Percentiles rank a stretch among this genome's conserved stretches.
Evolutionary conservation across 495 filamentous ascomycete genomes (phyloP).

Genomic region (Xylaria grammica): DNA sequence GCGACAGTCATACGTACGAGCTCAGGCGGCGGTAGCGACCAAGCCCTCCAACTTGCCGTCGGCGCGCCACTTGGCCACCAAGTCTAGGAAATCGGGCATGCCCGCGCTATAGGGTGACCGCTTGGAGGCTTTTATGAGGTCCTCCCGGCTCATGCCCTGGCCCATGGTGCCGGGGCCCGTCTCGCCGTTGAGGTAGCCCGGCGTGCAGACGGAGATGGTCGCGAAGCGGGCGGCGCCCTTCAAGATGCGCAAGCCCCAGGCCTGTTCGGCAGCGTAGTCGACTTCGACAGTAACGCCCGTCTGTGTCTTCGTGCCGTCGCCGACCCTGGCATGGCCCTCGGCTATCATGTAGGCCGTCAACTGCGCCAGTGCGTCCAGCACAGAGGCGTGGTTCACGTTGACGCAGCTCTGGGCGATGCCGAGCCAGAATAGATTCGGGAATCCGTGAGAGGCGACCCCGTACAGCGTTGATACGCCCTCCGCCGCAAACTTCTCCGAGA

Average conservation of each 20-base stretch:
- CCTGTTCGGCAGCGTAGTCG: slow-evolving; percentile 47
- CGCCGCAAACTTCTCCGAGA: slow-evolving; percentile 50
- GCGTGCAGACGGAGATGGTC: slow-evolving; percentile 56
- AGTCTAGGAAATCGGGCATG: slow-evolving; percentile 42
- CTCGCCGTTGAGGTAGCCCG: slow-evolving; percentile 60
- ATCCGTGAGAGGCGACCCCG: slow-evolving; percentile 49
- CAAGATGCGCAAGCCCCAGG: slow-evolving; percentile 52
- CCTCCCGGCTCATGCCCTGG: slow-evolving; percentile 27
- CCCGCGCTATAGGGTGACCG: slow-evolving; percentile 31
- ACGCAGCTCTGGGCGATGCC: slow-evolving; percentile 45
- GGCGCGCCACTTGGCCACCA: slow-evolving; percentile 45
- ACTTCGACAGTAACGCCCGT: slow-evolving; percentile 46
- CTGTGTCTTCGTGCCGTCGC: slow-evolving; percentile 28
- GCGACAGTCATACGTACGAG: no score
- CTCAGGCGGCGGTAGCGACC: slow-evolving; percentile 19
- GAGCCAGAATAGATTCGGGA: slow-evolving; percentile 61
- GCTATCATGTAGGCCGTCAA: slow-evolving; percentile 55
- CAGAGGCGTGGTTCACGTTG: slow-evolving; percentile 48
- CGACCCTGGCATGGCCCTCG: slow-evolving; percentile 42
- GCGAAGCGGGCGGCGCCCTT: slow-evolving; percentile 44
- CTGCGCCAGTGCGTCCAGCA: slow-evolving; percentile 43
- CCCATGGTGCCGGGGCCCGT: slow-evolving; percentile 34
- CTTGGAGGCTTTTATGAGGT: slow-evolving; percentile 39
- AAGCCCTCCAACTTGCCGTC: slow-evolving; percentile 35
- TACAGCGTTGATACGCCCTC: slow-evolving; percentile 50